phyloP scores from a whole-genome alignment of 176 grass and related monocot genomes.

The Musa schizocarpa region DNA sequence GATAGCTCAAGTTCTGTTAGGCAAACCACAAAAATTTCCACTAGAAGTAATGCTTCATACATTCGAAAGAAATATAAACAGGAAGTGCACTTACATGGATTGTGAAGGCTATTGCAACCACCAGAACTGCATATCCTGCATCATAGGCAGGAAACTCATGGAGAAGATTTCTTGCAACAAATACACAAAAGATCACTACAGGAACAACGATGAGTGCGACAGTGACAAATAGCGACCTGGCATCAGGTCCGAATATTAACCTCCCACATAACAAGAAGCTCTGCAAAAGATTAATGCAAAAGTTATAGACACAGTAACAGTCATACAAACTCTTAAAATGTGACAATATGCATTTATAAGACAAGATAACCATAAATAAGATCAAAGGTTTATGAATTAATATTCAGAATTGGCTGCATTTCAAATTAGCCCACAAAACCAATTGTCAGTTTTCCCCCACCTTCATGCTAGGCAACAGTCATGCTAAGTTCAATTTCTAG shows the following conservation, averaged over 20 bases:
- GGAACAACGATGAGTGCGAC: constrained; percentile 58
- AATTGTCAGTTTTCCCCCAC: too few species aligned
- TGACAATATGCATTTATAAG: background rate
- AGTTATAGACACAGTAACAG: background rate
- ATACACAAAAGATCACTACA: constrained; percentile 67
- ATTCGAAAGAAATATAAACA: background rate
- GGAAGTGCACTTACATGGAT: constrained; percentile 64
- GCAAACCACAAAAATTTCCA: background rate
- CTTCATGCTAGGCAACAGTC: too few species aligned
- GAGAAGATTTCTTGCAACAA: constrained; percentile 79
- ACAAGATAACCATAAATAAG: too few species aligned
- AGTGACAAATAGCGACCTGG: constrained; percentile 64
- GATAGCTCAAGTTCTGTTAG: too few species aligned
- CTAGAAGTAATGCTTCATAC: background rate
- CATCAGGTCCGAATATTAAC: constrained; percentile 95
- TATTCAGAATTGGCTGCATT: too few species aligned
- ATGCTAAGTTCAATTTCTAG: too few species aligned
- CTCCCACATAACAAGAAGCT: constrained; percentile 79
- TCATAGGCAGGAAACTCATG: constrained; percentile 79
- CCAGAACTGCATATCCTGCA: constrained; percentile 78
- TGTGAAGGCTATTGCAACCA: constrained; percentile 56
- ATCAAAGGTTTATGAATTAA: too few species aligned
- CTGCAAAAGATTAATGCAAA: constrained; percentile 42
- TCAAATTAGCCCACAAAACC: too few species aligned
- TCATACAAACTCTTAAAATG: background rate